Evolutionary conservation across 768 basidiomycete genomes (phyloP).

Genomic region (Xanthoconium purpureum): DNA sequence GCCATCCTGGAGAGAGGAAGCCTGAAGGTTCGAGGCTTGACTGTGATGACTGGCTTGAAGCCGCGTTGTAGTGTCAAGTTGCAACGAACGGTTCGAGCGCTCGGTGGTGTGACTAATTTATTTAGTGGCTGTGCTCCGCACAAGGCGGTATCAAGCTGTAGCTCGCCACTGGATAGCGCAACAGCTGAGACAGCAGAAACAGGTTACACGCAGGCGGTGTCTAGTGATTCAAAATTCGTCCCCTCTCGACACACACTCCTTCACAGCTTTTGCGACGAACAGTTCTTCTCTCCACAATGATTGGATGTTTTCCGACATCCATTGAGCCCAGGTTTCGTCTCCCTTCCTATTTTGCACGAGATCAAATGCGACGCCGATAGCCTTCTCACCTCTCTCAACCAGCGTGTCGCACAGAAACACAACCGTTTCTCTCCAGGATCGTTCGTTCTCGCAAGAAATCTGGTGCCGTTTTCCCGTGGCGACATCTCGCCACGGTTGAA

Average conservation of each 20-base stretch:
- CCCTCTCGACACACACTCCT: constrained; percentile 43
- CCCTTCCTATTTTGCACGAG: background rate
- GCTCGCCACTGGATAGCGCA: background rate
- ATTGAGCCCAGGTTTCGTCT: constrained; percentile 27
- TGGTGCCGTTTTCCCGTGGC: constrained; percentile 42
- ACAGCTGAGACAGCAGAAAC: background rate
- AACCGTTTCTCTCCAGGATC: constrained; percentile 43
- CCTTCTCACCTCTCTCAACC: constrained; percentile 31
- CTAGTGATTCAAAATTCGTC: constrained; percentile 41
- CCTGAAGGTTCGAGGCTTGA: constrained; percentile 11
- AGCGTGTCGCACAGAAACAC: constrained; percentile 39
- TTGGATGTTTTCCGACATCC: constrained; percentile 40
- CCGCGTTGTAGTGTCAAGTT: background rate
- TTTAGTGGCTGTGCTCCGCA: constrained; percentile 19
- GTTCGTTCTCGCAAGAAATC: constrained; percentile 50
- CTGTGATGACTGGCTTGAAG: constrained; percentile 9
- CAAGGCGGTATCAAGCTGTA: background rate
- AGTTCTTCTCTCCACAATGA: constrained; percentile 62
- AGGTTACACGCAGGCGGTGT: too few relatives aligned
- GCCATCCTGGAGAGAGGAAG: constrained; percentile 48
- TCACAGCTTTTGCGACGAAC: constrained; percentile 48
- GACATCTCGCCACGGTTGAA: constrained; percentile 54
- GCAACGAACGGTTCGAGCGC: background rate
- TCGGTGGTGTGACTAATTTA: background rate
- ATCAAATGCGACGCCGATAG: constrained; percentile 1